Base-by-base conservation (phyloP, 805 yeast species). In the Candida insectorum region DNA sequence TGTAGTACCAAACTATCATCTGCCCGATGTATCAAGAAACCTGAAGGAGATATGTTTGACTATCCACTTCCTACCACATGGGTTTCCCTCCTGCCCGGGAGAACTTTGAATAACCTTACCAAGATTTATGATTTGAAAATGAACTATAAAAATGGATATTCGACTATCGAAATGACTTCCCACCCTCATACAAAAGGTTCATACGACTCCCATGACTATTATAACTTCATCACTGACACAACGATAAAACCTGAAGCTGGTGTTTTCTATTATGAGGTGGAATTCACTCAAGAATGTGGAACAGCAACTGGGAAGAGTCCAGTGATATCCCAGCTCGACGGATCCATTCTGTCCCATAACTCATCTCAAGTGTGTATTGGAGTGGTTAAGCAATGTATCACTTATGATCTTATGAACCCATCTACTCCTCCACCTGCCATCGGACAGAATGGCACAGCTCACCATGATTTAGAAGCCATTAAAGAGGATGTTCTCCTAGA, bases 201-300 rank as follows among this genome's bases (percentile, higher is more conserved):
- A 12, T 3, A 27, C 10, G 20, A 2, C 12, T 21, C 6, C 12
- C 19, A 30, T 14, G 47, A 51, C 18, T 62, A 49, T 44, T 56
- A 44, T 44, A 66, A 66, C 43, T 66, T 67, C 41, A 56, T 67
- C 16, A 42, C 66, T 10, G 63, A 67, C 35, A 56, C 57, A 31
- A 56, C 60, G 4, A 51, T 66, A 5, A 38, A 43, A 12, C 48
- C 60, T 3, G 45, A 58, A 3, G 48, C 58, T 2, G 71, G 73
- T 2, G 40, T 67, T 1, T 67, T 51, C 42, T 67, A 67, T 40
- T 67, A 65, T 40, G 73, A 67, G 39, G 56, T 62, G 4, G 60
- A 56, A 34, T 49, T 65, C 9, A 51, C 45, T 29, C 73, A 67
- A 42, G 52, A 49, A 11, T 48, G 57, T 18, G 54, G 67, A 2